phyloP scores from a whole-genome alignment of 2,329 filamentous ascomycete genomes.

The Epichloe coenophiala region DNA sequence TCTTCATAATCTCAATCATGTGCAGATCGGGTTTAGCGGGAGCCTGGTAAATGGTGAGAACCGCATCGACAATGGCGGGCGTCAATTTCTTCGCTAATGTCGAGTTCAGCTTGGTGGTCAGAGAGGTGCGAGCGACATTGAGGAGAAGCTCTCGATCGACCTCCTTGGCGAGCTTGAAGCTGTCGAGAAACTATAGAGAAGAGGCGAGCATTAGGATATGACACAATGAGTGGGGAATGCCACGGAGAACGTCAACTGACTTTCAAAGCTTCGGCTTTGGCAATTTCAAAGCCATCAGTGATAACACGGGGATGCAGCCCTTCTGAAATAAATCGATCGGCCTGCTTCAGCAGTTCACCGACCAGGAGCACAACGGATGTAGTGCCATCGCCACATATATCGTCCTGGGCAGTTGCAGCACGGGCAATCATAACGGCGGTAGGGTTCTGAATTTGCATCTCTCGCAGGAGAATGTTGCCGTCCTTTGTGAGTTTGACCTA shows the following conservation, averaged over 20 bases:
- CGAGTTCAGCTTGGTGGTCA: slow-evolving; percentile 88
- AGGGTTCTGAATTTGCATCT: slow-evolving; percentile 95
- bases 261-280: slow-evolving; percentile 84
- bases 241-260: slow-evolving; percentile 26
- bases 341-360: slow-evolving; percentile 94
- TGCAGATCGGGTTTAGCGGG: slow-evolving; percentile 90
- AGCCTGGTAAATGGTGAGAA: slow-evolving; percentile 82
- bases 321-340: slow-evolving; percentile 88
- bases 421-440: slow-evolving; percentile 76
- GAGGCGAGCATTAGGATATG: neutral
- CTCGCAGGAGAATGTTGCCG: slow-evolving; percentile 70
- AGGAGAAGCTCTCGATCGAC: slow-evolving; percentile 90
- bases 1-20: slow-evolving; percentile 99
- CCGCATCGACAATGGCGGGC: slow-evolving; percentile 89
- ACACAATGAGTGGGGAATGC: neutral
- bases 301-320: slow-evolving; percentile 95
- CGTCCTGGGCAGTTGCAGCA: slow-evolving; percentile 92
- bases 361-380: slow-evolving; percentile 92
- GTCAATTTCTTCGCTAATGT: slow-evolving; percentile 83
- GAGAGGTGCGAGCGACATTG: slow-evolving; percentile 83
- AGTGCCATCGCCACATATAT: slow-evolving; percentile 95
- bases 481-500: slow-evolving; percentile 99
- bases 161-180: slow-evolving; percentile 78
- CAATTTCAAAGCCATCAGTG: slow-evolving; percentile 94
- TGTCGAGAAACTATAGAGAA: slow-evolving; percentile 65